Evolutionary conservation across 129 eudicot genomes (phyloP).

Genomic region (Ambrosia trifida): DNA sequence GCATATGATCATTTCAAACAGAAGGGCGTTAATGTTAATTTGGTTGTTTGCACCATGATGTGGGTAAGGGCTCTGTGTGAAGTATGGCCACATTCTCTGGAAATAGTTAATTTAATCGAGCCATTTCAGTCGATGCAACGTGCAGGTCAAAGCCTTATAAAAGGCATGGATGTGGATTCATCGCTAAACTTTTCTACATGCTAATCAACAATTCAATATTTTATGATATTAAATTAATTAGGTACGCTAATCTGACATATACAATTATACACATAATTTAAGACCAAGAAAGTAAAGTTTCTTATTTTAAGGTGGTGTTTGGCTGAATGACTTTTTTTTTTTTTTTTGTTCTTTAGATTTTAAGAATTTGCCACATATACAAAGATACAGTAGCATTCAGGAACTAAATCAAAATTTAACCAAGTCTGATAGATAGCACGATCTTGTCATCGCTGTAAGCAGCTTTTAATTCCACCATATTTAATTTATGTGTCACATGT

Average conservation of each 20-base stretch:
- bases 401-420: conserved; percentile 56
- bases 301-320: conserved; percentile 13
- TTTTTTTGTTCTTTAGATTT: conserved; percentile 46
- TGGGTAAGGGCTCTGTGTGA: conserved; percentile 86
- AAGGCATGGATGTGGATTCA: conserved; percentile 46
- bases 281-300: not conserved
- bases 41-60: conserved; percentile 20
- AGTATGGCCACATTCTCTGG: conserved; percentile 81
- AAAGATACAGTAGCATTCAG: conserved; percentile 75
- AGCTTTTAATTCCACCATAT: not conserved
- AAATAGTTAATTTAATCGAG: conserved; percentile 67
- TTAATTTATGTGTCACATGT: not conserved
- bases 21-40: not conserved
- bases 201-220: not conserved
- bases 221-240: no score
- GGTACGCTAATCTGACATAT: no score
- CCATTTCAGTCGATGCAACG: conserved; percentile 99
- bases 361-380: conserved; percentile 75
- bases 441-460: conserved; percentile 96
- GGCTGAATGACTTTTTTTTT: not conserved
- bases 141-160: conserved; percentile 70
- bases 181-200: conserved; percentile 5
- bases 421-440: conserved; percentile 42
- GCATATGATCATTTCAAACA: conserved; percentile 10
- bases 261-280: no score